Evolutionary conservation across 352 stramenopile species (phyloP).

Genomic region (Plasmopara viticola): DNA sequence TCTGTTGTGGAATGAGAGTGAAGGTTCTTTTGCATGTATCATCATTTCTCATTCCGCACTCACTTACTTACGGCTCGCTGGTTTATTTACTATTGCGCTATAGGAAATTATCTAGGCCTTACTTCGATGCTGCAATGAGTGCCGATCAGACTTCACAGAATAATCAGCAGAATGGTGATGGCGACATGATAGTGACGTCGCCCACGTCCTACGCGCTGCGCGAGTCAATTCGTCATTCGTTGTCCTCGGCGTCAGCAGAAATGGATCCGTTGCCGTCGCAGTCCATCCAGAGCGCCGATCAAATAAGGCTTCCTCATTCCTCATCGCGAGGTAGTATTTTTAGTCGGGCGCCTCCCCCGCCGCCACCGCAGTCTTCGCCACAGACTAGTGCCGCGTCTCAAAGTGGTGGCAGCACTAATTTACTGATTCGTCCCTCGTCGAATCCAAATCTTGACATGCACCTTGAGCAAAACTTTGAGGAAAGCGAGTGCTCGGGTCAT

Average conservation of each 20-base stretch:
- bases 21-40: slow-evolving; percentile 14
- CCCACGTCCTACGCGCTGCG: slow-evolving; percentile 70
- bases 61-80: slow-evolving; percentile 7
- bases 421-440: slow-evolving; percentile 51
- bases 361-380: slow-evolving; percentile 47
- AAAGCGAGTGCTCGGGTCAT: slow-evolving; percentile 47
- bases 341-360: slow-evolving; percentile 49
- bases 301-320: slow-evolving; percentile 19
- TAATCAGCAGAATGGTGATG: slow-evolving; percentile 33
- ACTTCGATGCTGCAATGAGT: slow-evolving; percentile 39
- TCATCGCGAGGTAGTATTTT: slow-evolving; percentile 54
- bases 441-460: slow-evolving; percentile 58
- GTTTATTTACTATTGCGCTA: slow-evolving; percentile 22
- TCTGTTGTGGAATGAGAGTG: slow-evolving; percentile 17
- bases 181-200: slow-evolving; percentile 79
- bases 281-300: slow-evolving; percentile 18
- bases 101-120: slow-evolving; percentile 11
- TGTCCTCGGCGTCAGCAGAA: slow-evolving; percentile 45
- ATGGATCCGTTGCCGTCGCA: slow-evolving; percentile 25
- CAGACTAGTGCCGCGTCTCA: slow-evolving; percentile 19
- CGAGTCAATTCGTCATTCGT: slow-evolving; percentile 74
- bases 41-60: slow-evolving; percentile 20
- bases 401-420: slow-evolving; percentile 9
- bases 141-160: slow-evolving; percentile 27
- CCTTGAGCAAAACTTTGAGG: slow-evolving; percentile 26